Evolutionary conservation across 805 yeast species (phyloP).

Genomic region (Wickerhamiella kurtzmanii): DNA sequence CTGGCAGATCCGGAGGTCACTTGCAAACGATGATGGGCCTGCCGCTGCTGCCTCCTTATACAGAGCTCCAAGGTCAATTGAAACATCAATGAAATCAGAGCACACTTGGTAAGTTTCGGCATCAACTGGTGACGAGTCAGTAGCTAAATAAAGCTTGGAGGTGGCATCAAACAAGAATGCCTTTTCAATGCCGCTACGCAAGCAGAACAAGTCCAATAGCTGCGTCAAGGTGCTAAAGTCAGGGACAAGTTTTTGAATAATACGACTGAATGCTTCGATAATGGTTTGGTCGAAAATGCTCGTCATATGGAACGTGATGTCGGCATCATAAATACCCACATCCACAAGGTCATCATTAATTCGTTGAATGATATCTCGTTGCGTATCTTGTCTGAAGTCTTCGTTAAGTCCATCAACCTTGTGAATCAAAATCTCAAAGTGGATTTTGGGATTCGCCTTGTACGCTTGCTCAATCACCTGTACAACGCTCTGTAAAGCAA

Average conservation of each 20-base stretch:
- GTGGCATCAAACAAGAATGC: slow-evolving; percentile 84
- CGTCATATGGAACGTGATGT: slow-evolving; percentile 79
- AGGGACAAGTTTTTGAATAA: slow-evolving; percentile 79
- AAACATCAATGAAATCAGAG: slow-evolving; percentile 91
- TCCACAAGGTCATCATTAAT: slow-evolving; percentile 87
- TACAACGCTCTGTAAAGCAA: slow-evolving; percentile 78
- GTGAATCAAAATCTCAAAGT: slow-evolving; percentile 86
- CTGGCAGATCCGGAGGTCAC: slow-evolving; percentile 21
- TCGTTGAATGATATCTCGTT: slow-evolving; percentile 90
- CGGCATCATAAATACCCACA: slow-evolving; percentile 80
- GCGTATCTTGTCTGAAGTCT: slow-evolving; percentile 87
- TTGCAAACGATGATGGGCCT: slow-evolving; percentile 23
- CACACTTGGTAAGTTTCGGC: slow-evolving; percentile 92
- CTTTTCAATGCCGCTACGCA: slow-evolving; percentile 82
- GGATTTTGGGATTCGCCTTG: slow-evolving; percentile 68
- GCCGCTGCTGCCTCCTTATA: slow-evolving; percentile 17
- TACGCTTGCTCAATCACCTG: slow-evolving; percentile 80
- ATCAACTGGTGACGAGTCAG: slow-evolving; percentile 92
- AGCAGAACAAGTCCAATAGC: slow-evolving; percentile 74
- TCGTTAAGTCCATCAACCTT: slow-evolving; percentile 92
- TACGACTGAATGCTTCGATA: slow-evolving; percentile 87
- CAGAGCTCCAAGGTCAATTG: slow-evolving; percentile 60
- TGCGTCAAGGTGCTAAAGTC: slow-evolving; percentile 82
- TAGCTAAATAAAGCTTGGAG: slow-evolving; percentile 87
- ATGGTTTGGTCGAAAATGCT: slow-evolving; percentile 92